phyloP scores from a whole-genome alignment of 768 basidiomycete species.

The Panaeolus papilionaceus region DNA sequence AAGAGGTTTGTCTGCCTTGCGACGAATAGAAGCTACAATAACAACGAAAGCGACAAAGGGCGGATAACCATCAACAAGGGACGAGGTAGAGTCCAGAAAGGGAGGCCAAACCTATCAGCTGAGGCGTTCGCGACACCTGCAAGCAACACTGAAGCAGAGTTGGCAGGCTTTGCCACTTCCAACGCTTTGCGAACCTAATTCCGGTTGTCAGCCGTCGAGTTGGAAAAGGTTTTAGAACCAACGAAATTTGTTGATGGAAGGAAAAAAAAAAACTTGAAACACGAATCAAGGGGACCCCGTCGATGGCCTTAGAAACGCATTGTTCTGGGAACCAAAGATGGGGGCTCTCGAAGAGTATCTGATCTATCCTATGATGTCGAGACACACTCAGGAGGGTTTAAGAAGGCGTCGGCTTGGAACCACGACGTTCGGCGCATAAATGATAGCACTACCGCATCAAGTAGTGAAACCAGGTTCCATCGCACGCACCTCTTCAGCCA shows the following conservation, averaged over 20 bases:
- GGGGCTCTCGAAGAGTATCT: background rate
- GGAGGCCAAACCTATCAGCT: constrained; percentile 68
- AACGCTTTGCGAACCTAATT: constrained; percentile 50
- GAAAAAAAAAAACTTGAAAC: background rate
- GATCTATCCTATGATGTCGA: background rate
- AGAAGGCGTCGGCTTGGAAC: background rate
- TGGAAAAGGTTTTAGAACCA: background rate
- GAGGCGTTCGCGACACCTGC: constrained; percentile 71
- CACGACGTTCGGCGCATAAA: background rate
- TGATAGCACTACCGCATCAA: background rate
- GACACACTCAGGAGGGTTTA: background rate
- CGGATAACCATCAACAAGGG: background rate
- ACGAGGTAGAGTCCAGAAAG: background rate
- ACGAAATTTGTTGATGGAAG: background rate
- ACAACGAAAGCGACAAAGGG: constrained; percentile 9
- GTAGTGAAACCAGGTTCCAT: background rate
- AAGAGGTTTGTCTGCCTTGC: constrained; percentile 83
- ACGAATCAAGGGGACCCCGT: background rate
- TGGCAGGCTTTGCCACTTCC: constrained; percentile 48
- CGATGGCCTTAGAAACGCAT: constrained; percentile 1
- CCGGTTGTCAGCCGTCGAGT: background rate
- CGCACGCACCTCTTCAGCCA: constrained; percentile 16
- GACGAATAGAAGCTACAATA: constrained; percentile 79
- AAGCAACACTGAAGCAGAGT: constrained; percentile 44
- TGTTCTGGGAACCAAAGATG: constrained; percentile 4